Evolutionary conservation across 495 filamentous ascomycete genomes (phyloP).

Genomic region (Penicillium canescens): DNA sequence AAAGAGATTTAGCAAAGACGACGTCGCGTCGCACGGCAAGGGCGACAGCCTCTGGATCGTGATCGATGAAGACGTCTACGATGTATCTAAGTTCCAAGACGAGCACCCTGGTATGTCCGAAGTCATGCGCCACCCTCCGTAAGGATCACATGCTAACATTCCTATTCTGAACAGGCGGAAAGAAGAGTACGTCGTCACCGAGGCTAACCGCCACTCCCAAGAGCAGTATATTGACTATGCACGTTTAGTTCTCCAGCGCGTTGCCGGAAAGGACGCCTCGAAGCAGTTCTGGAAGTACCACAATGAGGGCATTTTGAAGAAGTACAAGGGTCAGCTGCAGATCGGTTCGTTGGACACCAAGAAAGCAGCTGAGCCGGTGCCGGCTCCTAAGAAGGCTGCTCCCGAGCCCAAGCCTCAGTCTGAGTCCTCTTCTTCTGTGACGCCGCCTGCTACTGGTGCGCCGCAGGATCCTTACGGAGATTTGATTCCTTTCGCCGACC

Average conservation of each 20-base stretch:
- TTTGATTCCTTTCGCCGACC: slow-evolving; percentile 88
- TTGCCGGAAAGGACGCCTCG: slow-evolving; percentile 94
- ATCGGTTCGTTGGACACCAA: slow-evolving; percentile 91
- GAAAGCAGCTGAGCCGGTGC: slow-evolving; percentile 55
- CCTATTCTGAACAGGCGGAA: slow-evolving; percentile 63
- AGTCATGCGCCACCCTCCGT: slow-evolving; percentile 8
- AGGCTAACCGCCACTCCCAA: neutral
- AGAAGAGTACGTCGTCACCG: slow-evolving; percentile 71
- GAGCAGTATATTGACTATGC: slow-evolving; percentile 21
- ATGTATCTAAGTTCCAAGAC: slow-evolving; percentile 90
- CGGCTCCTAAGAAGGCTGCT: slow-evolving; percentile 52
- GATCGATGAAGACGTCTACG: slow-evolving; percentile 95
- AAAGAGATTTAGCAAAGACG: slow-evolving; percentile 77
- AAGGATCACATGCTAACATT: slow-evolving; percentile 21
- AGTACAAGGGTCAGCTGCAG: slow-evolving; percentile 84
- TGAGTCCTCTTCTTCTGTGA: slow-evolving; percentile 13
- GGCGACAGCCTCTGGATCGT: slow-evolving; percentile 83
- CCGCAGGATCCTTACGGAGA: slow-evolving; percentile 84
- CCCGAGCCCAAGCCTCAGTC: slow-evolving; percentile 54
- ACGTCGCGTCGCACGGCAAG: slow-evolving; percentile 91
- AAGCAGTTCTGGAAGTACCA: slow-evolving; percentile 99
- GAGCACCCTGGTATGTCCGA: slow-evolving; percentile 75
- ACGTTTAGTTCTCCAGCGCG: slow-evolving; percentile 73
- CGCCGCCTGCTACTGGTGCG: slow-evolving; percentile 47
- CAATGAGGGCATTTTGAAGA: slow-evolving; percentile 92